Evolutionary conservation across 2,329 filamentous ascomycete genomes (phyloP), one percentile per base, ranked within the genome.

Genomic region (Penicillium sp.): DNA sequence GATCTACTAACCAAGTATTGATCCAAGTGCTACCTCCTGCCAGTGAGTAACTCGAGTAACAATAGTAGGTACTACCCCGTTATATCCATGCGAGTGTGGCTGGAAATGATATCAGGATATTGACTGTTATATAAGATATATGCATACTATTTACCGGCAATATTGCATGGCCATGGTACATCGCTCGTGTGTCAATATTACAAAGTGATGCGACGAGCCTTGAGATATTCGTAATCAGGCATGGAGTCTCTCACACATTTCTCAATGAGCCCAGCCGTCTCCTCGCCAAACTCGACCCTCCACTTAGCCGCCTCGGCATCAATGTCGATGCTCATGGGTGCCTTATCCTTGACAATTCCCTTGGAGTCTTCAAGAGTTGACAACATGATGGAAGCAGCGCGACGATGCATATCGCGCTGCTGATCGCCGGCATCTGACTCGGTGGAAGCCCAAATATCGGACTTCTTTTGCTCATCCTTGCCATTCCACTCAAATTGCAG

Each of bases 141-240:
- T n/a, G 9, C 21, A 31, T 45, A 42, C 24, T 39, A 43, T 51
- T 45, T 50, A 50, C 48, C 40, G n/a, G n/a, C n/a, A n/a, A n/a
- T n/a, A 31, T 45, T 26, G n/a, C 2, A 26, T n/a, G n/a, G n/a
- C n/a, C n/a, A n/a, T n/a, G n/a, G n/a, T 23, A 29, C 24, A 28
- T 18, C 4, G 23, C 14, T 24, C 3, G 6, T 14, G 23, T 14
- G 4, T 16, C 40, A 7, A 16, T 7, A 21, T 31, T 45, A 45
- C 24, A 45, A 10, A 29, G 28, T 61, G n/a, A 69, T 36, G 1
- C 64, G 54, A 10, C 59, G 53, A 4, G 57, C 67, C 54, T 63
- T 69, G 47, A 78, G 48, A 55, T 70, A 76, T 55, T 74, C 69
- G 61, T 77, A 78, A 48, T 76, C 72, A 18, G 67, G 63, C 72